phyloP scores from a whole-genome alignment of 1,284 basidiomycete genomes.

The Ustilago sp. region DNA sequence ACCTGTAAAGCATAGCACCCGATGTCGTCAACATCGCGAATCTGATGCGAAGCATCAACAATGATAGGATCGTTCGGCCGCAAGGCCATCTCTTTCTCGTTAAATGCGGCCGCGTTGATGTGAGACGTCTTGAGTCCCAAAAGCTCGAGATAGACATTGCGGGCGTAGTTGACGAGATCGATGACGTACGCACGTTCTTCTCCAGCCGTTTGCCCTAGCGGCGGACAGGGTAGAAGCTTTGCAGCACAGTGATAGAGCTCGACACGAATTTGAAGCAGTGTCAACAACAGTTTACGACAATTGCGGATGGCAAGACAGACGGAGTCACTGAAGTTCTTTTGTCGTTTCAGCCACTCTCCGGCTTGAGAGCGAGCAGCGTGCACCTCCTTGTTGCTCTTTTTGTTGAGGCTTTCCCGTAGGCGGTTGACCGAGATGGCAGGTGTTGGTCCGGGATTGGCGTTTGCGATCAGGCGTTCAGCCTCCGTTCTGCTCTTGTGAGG shows the following conservation, averaged over 20 bases:
- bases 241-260: conserved; percentile 10
- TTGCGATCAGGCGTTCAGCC: background rate
- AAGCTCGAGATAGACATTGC: background rate
- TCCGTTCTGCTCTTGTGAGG: background rate
- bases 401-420: background rate
- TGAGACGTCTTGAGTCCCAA: background rate
- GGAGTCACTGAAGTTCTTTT: background rate
- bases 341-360: background rate
- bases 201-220: too few species aligned
- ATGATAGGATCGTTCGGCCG: background rate
- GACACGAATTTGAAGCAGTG: conserved; percentile 8
- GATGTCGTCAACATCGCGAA: conserved; percentile 4
- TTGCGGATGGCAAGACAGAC: conserved; percentile 12
- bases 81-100: conserved; percentile 2
- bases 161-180: conserved; percentile 2
- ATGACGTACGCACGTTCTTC: too few species aligned
- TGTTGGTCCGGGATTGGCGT: background rate
- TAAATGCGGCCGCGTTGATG: background rate
- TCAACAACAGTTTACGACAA: background rate
- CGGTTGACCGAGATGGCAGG: background rate
- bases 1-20: background rate
- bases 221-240: too few species aligned
- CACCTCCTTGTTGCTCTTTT: background rate
- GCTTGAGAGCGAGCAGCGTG: background rate
- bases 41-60: background rate